These are phyloP conservation scores for Penicillium sp. DNA, from an alignment of 2,329 filamentous ascomycete species.

Conservation along the genomic window DNA sequence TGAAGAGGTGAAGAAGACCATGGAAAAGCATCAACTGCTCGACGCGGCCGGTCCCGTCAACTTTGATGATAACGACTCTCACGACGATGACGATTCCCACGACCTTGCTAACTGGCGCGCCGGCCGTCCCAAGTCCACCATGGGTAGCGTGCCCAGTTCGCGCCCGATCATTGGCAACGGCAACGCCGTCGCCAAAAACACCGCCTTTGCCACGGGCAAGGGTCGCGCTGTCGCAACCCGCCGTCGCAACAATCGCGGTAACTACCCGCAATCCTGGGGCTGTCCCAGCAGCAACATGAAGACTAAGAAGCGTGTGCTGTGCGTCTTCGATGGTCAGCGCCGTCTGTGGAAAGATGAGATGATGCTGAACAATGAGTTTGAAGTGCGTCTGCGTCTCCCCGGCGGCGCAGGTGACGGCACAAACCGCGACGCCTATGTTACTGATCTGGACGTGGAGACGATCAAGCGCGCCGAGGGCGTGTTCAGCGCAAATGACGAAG, in stretches of 20 bases:
- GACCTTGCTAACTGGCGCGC: slow-evolving; percentile 40
- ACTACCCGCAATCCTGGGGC: slow-evolving; percentile 92
- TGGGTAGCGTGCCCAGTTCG: slow-evolving; percentile 44
- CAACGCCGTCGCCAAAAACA: slow-evolving; percentile 42
- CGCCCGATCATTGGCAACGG: slow-evolving; percentile 49
- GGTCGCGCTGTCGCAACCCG: slow-evolving; percentile 57
- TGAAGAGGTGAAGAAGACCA: slow-evolving; percentile 53
- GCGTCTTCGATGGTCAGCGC: slow-evolving; percentile 82
- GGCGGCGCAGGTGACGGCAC: slow-evolving; percentile 77
- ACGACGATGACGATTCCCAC: slow-evolving; percentile 55
- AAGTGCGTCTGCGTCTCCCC: slow-evolving; percentile 77
- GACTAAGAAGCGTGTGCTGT: slow-evolving; percentile 94
- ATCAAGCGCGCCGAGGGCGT: slow-evolving; percentile 83
- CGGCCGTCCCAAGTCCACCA: slow-evolving; percentile 37
- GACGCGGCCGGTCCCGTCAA: slow-evolving; percentile 49
- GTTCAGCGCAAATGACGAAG: slow-evolving; percentile 71
- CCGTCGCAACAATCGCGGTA: slow-evolving; percentile 83
- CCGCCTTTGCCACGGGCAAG: slow-evolving; percentile 57
- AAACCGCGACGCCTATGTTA: slow-evolving; percentile 76
- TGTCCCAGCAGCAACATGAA: slow-evolving; percentile 91
- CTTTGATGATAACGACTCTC: slow-evolving; percentile 49
- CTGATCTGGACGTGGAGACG: slow-evolving; percentile 88
- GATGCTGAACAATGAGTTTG: slow-evolving; percentile 94
- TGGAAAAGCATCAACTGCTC: slow-evolving; percentile 55
- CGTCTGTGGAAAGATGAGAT: slow-evolving; percentile 97